Evolutionary conservation across 257 asterid species (phyloP).

Genomic region (Salvia miltiorrhiza): DNA sequence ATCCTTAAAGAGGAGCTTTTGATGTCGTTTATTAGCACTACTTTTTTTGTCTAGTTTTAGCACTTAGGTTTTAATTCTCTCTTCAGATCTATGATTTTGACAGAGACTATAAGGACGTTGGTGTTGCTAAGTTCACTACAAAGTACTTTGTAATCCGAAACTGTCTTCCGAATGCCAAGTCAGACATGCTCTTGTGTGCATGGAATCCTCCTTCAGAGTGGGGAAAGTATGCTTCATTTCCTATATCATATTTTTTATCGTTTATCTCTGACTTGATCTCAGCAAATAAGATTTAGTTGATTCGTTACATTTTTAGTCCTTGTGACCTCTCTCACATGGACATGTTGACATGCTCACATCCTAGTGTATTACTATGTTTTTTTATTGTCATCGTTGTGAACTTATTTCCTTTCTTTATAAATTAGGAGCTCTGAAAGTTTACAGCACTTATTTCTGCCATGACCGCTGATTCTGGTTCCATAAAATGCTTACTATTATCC

Average conservation of each 20-base stretch:
- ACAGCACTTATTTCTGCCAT: not conserved
- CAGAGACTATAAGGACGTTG: slow-evolving; percentile 95
- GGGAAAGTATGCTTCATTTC: slow-evolving; percentile 82
- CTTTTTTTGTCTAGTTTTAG: slow-evolving; percentile 14
- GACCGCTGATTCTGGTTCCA: not conserved
- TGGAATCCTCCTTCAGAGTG: slow-evolving; percentile 99
- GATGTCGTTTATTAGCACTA: not conserved
- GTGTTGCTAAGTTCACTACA: slow-evolving; percentile 92
- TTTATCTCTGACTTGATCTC: slow-evolving; percentile 5
- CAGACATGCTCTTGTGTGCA: slow-evolving; percentile 95
- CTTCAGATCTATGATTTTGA: slow-evolving; percentile 98
- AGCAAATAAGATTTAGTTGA: not conserved
- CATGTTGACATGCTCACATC: not conserved
- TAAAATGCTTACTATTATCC: not conserved
- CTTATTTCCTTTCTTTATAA: not conserved
- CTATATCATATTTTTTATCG: slow-evolving; percentile 19
- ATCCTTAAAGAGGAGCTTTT: not conserved
- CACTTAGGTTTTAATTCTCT: slow-evolving; percentile 31
- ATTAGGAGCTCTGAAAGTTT: not conserved
- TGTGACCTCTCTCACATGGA: not conserved
- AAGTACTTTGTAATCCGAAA: slow-evolving; percentile 90
- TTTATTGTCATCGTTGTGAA: not conserved
- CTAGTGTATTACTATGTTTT: not conserved
- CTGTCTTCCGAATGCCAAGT: slow-evolving; percentile 91
- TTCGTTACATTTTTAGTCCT: not conserved